These are phyloP conservation scores for Simplicillium sp. DNA, from an alignment of 2,329 filamentous ascomycete species.

Conservation along the genomic window DNA sequence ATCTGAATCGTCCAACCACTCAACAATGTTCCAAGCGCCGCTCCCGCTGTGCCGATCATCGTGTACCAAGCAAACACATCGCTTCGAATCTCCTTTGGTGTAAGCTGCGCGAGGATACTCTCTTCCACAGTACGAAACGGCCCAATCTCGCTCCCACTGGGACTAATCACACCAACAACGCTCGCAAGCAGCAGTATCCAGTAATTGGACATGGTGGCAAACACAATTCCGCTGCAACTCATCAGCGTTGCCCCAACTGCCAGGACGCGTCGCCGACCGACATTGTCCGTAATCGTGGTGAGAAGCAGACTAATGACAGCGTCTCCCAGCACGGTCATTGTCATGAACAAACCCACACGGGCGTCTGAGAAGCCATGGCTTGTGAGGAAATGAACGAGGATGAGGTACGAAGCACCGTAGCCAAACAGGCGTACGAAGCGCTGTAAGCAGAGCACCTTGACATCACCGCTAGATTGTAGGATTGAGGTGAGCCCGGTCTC, in stretches of 20 bases:
- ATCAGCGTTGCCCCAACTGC: constrained; percentile 45
- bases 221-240: constrained; percentile 44
- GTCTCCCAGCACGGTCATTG: constrained; percentile 51
- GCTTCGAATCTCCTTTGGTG: constrained; percentile 29
- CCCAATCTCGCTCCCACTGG: constrained; percentile 54
- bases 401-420: constrained; percentile 49
- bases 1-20: constrained; percentile 50
- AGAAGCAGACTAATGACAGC: constrained; percentile 48
- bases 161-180: constrained; percentile 53
- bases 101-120: constrained; percentile 48
- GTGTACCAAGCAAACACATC: constrained; percentile 57
- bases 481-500: constrained; percentile 3
- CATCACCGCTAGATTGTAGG: constrained; percentile 25
- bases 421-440: constrained; percentile 55
- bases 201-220: constrained; percentile 42
- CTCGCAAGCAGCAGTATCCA: constrained; percentile 49
- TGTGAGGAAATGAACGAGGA: constrained; percentile 47
- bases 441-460: constrained; percentile 47
- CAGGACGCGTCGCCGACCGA: constrained; percentile 46
- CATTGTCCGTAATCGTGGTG: constrained; percentile 46
- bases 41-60: constrained; percentile 47
- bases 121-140: constrained; percentile 55
- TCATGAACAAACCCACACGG: constrained; percentile 55
- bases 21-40: constrained; percentile 48
- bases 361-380: constrained; percentile 39